Conservation (phyloP, 768 basidiomycete species). For the Omphalotus guepiniiformis region DNA sequence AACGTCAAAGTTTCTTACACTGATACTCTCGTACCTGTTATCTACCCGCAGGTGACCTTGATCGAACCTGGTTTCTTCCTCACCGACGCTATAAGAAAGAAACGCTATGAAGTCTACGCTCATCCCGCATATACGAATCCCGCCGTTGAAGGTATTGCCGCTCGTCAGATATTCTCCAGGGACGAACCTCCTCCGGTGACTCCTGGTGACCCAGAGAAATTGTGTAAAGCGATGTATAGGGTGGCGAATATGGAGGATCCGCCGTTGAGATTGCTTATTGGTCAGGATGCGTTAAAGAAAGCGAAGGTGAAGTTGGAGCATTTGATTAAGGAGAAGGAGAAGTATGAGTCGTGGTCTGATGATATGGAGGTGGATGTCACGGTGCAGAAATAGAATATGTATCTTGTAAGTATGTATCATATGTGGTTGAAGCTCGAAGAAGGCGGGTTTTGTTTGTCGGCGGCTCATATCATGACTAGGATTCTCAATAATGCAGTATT, state of each 20-base stretch:
- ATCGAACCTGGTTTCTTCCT: neutral
- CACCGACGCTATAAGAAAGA: neutral
- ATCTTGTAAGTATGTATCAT: no score
- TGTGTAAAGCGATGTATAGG: neutral
- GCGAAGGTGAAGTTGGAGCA: neutral
- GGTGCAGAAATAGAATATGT: no score
- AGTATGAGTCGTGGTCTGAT: no score
- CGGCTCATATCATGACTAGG: no score
- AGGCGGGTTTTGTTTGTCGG: no score
- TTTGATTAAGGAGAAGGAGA: neutral
- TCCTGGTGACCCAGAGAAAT: neutral
- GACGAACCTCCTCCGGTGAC: neutral
- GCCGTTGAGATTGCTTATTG: neutral
- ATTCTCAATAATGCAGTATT: no score
- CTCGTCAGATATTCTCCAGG: neutral
- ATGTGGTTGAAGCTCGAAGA: no score
- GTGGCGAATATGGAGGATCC: neutral
- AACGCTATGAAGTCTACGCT: neutral
- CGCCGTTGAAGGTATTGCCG: no score
- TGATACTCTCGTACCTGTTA: neutral
- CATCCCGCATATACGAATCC: neutral
- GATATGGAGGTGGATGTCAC: no score
- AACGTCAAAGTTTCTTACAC: no score
- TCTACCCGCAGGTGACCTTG: neutral
- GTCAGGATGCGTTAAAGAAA: neutral